Conservation (phyloP, 805 yeast genomes). For the Ogataea siamensis region DNA sequence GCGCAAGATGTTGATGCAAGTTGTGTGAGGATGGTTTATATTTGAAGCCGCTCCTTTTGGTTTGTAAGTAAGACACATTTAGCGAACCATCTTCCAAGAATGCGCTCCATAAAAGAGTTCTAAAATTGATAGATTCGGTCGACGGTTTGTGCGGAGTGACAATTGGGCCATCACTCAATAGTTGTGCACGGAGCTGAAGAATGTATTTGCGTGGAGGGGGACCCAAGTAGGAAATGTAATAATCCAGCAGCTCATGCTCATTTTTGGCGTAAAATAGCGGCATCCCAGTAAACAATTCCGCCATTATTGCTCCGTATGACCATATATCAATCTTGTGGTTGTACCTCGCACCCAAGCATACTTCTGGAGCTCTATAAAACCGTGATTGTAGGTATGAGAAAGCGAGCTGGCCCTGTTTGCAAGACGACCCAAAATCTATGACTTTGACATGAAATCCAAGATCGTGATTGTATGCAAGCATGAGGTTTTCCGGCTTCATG, state of each 20-base stretch:
- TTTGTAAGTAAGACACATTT: slow-evolving; percentile 18
- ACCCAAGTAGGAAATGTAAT: slow-evolving; percentile 45
- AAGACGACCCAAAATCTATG: slow-evolving; percentile 79
- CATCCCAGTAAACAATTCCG: slow-evolving; percentile 70
- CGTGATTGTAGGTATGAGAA: slow-evolving; percentile 60
- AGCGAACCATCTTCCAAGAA: slow-evolving; percentile 34
- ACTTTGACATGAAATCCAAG: slow-evolving; percentile 46
- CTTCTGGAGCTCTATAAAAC: slow-evolving; percentile 79
- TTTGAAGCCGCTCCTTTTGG: slow-evolving; percentile 20
- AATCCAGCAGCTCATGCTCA: slow-evolving; percentile 47
- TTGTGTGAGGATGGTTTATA: slow-evolving; percentile 22
- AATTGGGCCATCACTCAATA: slow-evolving; percentile 38
- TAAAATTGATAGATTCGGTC: slow-evolving; percentile 6
- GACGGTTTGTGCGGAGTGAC: slow-evolving; percentile 17
- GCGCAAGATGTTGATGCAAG: slow-evolving; percentile 16
- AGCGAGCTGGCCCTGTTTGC: slow-evolving; percentile 41
- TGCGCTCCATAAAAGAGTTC: slow-evolving; percentile 37
- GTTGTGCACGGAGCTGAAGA: slow-evolving; percentile 37
- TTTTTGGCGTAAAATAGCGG: slow-evolving; percentile 48
- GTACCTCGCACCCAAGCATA: slow-evolving; percentile 64
- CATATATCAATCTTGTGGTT: slow-evolving; percentile 65
- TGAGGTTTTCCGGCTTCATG: slow-evolving; percentile 80
- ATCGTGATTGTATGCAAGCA: slow-evolving; percentile 46
- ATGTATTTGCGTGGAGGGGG: slow-evolving; percentile 44
- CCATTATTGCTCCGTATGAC: slow-evolving; percentile 93